Base-by-base conservation (phyloP, 2,329 filamentous ascomycete genomes). In the Fusarium napiforme region DNA sequence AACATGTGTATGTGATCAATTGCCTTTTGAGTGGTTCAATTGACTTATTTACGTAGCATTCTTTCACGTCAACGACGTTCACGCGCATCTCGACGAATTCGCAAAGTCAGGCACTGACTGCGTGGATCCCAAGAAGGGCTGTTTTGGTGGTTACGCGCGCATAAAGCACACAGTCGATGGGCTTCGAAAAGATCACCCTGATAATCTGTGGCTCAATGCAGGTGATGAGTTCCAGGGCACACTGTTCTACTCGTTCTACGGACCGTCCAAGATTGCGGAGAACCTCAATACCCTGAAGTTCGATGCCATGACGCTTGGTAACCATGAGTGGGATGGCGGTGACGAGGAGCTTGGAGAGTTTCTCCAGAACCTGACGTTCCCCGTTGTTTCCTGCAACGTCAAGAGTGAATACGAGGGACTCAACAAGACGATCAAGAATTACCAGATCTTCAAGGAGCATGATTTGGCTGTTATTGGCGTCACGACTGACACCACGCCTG, bases 151-250 rank as follows among this genome's bases (percentile, higher is more conserved):
- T 36, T 92, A 92, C 71, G 85, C 90, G 3, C 87, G 90, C 64
- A 87, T 92, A 79, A 91, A 91, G 83, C 85, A 86, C 26, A 85
- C 89, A 10, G 82, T 92, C 42, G 85, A 91, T 60, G 84, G 87
- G 75, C 85, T 89, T 32, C 86, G 89, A 36, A 85, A 87, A 9
- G 83, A 84, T 36, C 84, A 90, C 76, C 85, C 88, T n/a, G 88
- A 91, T 77, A 89, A 88, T 62, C 83, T 92, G 21, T 88, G 89
- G 82, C 82, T 92, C 50, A 91, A 92, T 63, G 88, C 87, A 5
- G 91, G 91, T n/a, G 91, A 92, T 74, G 91, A 92, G 78, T 92
- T 92, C 78, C 89, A 92, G 75, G 90, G 91, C 60, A 92, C 91
- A 1, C 84, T 92, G 12, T 92, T 91, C 83, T 92, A 91, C 82